Evolutionary conservation across 2,329 filamentous ascomycete species (phyloP), one percentile per base, ranked within the genome.

Genomic region (Epichloe scottii): DNA sequence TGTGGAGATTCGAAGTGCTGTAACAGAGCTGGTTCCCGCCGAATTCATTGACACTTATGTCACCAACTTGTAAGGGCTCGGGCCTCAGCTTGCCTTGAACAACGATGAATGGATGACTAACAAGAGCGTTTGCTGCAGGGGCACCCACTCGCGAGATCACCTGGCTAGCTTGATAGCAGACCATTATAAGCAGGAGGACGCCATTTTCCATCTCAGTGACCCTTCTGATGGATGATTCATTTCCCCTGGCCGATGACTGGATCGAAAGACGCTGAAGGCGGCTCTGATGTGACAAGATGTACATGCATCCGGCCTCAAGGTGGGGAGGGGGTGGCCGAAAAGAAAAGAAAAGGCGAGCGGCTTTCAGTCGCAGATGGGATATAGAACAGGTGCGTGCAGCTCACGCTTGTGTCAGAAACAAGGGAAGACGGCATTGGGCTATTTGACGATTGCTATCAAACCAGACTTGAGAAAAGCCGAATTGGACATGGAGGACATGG

Each of bases 21-120:
- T 89, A 19, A 89, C 85, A 49, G 90, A 96, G 65, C 88, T 90
- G 62, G 81, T 96, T 15, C 81, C 85, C 8, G 79, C 85, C 0
- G 85, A 88, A 57, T 68, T 85, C 53, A 78, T 93, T 38, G 84
- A 89, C 66, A 77, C 87, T 34, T 93, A 93, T 65, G 88, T 95
- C 58, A 94, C 89, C 17, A 95, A 95, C 52, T 55, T 76, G 73
- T 75, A 67, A 66, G 73, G 70, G n/a, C 33, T 55, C 60, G 15
- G 33, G 34, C 38, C 15, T 38, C 34, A 14, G 21, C 19, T 26
- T 11, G 30, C 1, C 37, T 15, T 34, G 35, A 19, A 23, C 0
- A 17, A 40, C 15, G n/a, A 17, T 21, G n/a, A 26, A 15, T 6
- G 2, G 44, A 14, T 11, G 15, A 40, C 17, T 51, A 48, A 44